Evolutionary conservation across 225 moss, liverwort and hornwort species (phyloP), one percentile per base, ranked within the genome.

Genomic region (Antitrichia curtipendula): DNA sequence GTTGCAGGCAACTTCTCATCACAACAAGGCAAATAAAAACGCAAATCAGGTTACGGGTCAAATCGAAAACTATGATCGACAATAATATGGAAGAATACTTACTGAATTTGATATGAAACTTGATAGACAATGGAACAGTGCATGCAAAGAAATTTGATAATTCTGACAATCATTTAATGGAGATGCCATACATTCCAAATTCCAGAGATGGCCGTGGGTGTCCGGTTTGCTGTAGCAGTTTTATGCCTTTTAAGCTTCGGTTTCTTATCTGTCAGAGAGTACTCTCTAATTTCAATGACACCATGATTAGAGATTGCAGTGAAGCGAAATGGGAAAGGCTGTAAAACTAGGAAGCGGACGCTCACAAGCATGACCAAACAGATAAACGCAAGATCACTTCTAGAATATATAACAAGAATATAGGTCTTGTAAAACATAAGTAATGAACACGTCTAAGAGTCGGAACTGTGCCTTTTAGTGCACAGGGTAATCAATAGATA

Each of bases 1-100:
- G 89, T 90, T 84, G 90, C 91, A 86, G 91, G 88, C 82, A 90
- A 65, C 93, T 93, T 88, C 81, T 84, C 89, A 89, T 84, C 86
- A 87, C 77, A 78, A 36, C 82, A 82, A 61, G 38, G 73, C 73
- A 86, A 64, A 71, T 7, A 29, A 18, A 90, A 28, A 82, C 49
- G 61, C 74, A 68, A 78, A 63, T 69, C 56, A 88, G 77, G 69
- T 71, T 83, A 63, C 49, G 31, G 65, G 66, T 40, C 36, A 65
- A 52, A 88, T 45, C 66, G 63, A 53, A 56, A 82, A 74, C 47
- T 75, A 36, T 79, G 66, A 83, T 85, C 54, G 15, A 64, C 60
- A 89, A 74, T n/a, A 32, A 54, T 59, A 61, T 66, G 84, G 31
- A 52, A 75, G 77, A 43, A 52, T 49, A 49, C 41, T 66, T 53